A percentile compares a stretch with the other conserved stretches of the same genome.
These are phyloP conservation scores for Fusarium brachygibbosum DNA, from an alignment of 2,329 filamentous ascomycete species.

Conservation along the genomic window DNA sequence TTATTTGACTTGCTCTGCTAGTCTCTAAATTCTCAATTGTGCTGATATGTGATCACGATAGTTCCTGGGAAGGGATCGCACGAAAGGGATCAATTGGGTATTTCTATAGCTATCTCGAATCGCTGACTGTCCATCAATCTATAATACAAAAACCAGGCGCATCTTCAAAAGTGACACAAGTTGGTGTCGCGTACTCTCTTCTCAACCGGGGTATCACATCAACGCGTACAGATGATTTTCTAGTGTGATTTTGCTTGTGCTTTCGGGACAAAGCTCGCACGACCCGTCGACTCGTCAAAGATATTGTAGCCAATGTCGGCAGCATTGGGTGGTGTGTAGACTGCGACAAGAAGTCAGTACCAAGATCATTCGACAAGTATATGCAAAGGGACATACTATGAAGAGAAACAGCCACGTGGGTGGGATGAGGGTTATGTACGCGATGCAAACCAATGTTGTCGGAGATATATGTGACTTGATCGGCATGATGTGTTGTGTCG, in stretches of 20 bases:
- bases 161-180: too few species aligned
- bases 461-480: constrained; percentile 24
- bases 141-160: too few species aligned
- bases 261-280: constrained; percentile 10
- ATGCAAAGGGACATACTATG: neutral
- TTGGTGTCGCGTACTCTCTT: too few species aligned
- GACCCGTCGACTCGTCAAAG: constrained; percentile 19
- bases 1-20: too few species aligned
- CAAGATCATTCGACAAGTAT: accelerated
- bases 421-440: constrained; percentile 22
- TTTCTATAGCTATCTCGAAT: too few species aligned
- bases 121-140: too few species aligned
- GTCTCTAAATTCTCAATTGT: too few species aligned
- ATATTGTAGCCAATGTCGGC: constrained; percentile 23
- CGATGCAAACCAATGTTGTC: constrained; percentile 21
- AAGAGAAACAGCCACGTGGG: constrained; percentile 17
- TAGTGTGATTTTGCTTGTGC: constrained; percentile 7
- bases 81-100: too few species aligned
- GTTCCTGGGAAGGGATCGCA: too few species aligned
- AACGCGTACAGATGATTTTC: accelerated
- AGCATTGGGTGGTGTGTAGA: constrained; percentile 22
- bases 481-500: constrained; percentile 1
- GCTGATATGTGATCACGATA: too few species aligned
- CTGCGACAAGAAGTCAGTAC: neutral
- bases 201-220: neutral